Evolutionary conservation across 192 early-diverging fungal genomes (phyloP).

Genomic region (Coemansia sp.): DNA sequence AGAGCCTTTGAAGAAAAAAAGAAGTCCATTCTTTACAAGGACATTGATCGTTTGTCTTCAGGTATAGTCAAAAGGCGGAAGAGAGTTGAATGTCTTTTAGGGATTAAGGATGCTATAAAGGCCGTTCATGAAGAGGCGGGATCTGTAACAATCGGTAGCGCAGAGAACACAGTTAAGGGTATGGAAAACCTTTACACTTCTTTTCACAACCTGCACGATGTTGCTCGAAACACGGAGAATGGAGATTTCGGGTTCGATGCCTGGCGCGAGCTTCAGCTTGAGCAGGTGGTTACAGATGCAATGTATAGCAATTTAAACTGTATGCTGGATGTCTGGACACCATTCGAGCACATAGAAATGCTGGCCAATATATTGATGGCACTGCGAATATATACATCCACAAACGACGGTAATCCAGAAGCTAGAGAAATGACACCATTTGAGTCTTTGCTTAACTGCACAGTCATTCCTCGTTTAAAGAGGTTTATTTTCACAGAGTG

Average conservation of each 20-base stretch:
- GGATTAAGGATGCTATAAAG: conserved; percentile 18
- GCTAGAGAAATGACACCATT: conserved; percentile 29
- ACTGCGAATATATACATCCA: conserved; percentile 12
- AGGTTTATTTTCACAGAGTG: conserved; percentile 38
- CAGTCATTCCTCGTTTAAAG: conserved; percentile 34
- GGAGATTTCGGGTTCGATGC: conserved; percentile 23
- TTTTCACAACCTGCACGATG: conserved; percentile 12
- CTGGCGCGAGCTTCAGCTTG: conserved; percentile 44
- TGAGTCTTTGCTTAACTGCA: conserved; percentile 35
- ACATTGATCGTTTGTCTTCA: conserved; percentile 12
- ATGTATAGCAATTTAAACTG: conserved; percentile 12
- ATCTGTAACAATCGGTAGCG: not conserved
- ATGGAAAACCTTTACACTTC: conserved; percentile 16
- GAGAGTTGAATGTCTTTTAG: conserved; percentile 22
- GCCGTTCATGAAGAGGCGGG: conserved; percentile 5
- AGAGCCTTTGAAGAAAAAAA: conserved; percentile 4
- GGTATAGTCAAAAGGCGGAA: conserved; percentile 12
- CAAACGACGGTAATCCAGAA: not conserved
- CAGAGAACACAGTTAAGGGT: not conserved
- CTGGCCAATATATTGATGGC: conserved; percentile 20
- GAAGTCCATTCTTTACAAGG: not conserved
- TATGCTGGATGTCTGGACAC: conserved; percentile 29
- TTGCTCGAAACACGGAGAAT: conserved; percentile 11
- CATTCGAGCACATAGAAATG: conserved; percentile 10
- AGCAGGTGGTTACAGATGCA: conserved; percentile 24